Conservation (phyloP, 352 stramenopile genomes). For the Paralagenidium karlingii region DNA sequence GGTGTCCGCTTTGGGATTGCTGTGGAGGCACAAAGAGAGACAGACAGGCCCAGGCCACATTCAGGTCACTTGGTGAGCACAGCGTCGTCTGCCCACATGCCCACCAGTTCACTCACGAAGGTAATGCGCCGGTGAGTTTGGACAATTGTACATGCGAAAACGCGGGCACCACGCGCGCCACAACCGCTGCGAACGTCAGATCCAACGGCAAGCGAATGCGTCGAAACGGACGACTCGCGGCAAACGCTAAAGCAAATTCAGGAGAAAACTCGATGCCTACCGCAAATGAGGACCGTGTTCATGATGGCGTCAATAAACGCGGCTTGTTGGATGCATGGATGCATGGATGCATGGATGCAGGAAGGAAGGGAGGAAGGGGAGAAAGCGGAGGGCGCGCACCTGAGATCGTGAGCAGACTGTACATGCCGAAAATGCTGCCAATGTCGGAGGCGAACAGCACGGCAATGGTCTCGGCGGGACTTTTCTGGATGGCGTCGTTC, state of each 20-base stretch:
- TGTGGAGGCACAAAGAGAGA: neutral
- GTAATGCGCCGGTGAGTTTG: slow-evolving; percentile 38
- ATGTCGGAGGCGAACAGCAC: slow-evolving; percentile 78
- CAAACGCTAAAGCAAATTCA: slow-evolving; percentile 78
- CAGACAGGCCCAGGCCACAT: slow-evolving; percentile 11
- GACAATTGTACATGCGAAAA: slow-evolving; percentile 64
- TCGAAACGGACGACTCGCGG: slow-evolving; percentile 68
- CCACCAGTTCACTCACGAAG: no score
- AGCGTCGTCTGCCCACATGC: neutral
- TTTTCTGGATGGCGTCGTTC: slow-evolving; percentile 60
- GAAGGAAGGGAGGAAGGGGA: neutral
- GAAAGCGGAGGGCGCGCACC: slow-evolving; percentile 10
- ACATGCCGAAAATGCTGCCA: slow-evolving; percentile 64
- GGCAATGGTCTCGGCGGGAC: slow-evolving; percentile 60
- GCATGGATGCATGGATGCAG: neutral
- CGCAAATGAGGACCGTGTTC: neutral
- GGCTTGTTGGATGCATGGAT: slow-evolving; percentile 2
- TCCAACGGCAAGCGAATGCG: slow-evolving; percentile 69
- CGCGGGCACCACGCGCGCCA: slow-evolving; percentile 54
- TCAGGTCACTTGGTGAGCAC: slow-evolving; percentile 1
- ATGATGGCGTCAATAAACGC: no score
- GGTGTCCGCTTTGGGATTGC: neutral
- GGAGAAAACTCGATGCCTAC: slow-evolving; percentile 64
- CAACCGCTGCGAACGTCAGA: slow-evolving; percentile 42
- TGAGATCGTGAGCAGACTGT: slow-evolving; percentile 46